phyloP scores from a whole-genome alignment of 345 rosid species.

The Limnanthes douglasii region DNA sequence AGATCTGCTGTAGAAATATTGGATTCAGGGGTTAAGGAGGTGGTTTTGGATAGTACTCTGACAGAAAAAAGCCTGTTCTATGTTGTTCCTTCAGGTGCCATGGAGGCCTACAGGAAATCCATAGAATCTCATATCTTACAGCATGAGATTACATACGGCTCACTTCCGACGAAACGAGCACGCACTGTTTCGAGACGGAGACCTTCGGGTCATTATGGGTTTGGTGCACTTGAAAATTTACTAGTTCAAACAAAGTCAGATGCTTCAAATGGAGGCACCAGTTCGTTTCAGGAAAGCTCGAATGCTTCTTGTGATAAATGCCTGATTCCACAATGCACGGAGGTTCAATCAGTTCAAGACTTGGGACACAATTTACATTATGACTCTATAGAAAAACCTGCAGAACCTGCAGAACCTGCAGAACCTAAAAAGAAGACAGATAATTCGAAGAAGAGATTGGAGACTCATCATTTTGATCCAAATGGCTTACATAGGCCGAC shows the following conservation, averaged over 20 bases:
- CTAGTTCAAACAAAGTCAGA: conserved; percentile 34
- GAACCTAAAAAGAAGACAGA: conserved; percentile 68
- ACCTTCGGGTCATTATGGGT: conserved; percentile 31
- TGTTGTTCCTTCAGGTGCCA: conserved; percentile 49
- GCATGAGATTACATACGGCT: too few relatives aligned
- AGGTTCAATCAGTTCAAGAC: conserved; percentile 42
- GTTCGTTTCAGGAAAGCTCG: conserved; percentile 65
- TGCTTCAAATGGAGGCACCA: conserved; percentile 77
- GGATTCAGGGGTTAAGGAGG: conserved; percentile 24
- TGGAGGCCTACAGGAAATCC: conserved; percentile 43
- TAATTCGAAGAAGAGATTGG: conserved; percentile 51
- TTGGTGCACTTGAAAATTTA: conserved; percentile 23
- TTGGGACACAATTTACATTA: conserved; percentile 34
- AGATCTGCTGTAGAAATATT: conserved; percentile 34
- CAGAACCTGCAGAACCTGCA: too few relatives aligned
- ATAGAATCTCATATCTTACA: conserved; percentile 44
- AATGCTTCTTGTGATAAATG: conserved; percentile 45
- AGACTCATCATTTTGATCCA: conserved; percentile 44
- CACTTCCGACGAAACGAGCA: conserved; percentile 54
- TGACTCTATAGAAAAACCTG: conserved; percentile 45
- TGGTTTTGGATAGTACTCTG: conserved; percentile 41
- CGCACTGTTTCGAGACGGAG: conserved; percentile 59
- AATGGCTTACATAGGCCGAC: conserved; percentile 64
- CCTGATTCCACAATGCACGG: conserved; percentile 36
- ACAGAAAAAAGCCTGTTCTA: conserved; percentile 78